These are phyloP conservation scores for Candida sp. DNA, from an alignment of 1,139 yeast genomes.

Conservation along the genomic window DNA sequence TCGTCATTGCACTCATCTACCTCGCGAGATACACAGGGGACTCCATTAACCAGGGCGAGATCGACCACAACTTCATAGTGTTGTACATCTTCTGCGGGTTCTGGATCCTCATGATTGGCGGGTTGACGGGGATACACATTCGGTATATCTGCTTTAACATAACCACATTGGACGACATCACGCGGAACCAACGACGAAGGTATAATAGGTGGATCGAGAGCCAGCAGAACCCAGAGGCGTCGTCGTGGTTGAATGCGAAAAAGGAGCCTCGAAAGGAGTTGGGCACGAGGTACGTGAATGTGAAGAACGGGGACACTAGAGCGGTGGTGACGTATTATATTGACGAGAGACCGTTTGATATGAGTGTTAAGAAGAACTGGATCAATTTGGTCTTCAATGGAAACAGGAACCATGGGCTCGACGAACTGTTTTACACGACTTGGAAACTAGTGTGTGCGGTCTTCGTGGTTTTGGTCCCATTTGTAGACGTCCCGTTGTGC, in stretches of 20 bases:
- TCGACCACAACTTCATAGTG: slow-evolving; percentile 53
- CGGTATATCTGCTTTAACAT: slow-evolving; percentile 43
- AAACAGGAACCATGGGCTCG: slow-evolving; percentile 24
- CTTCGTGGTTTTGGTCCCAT: slow-evolving; percentile 31
- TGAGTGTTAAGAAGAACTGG: slow-evolving; percentile 37
- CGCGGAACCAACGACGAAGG: slow-evolving; percentile 26
- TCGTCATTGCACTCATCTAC: slow-evolving; percentile 31
- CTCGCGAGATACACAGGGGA: slow-evolving; percentile 29
- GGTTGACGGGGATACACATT: slow-evolving; percentile 39
- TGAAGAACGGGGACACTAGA: slow-evolving; percentile 26
- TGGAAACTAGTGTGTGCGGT: slow-evolving; percentile 22
- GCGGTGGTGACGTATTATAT: slow-evolving; percentile 34
- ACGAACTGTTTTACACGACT: slow-evolving; percentile 10
- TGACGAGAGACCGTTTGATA: slow-evolving; percentile 26
- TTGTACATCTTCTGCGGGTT: slow-evolving; percentile 41
- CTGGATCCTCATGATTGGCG: slow-evolving; percentile 45
- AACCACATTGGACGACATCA: slow-evolving; percentile 48
- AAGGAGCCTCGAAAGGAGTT: slow-evolving; percentile 30
- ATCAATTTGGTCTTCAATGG: slow-evolving; percentile 36
- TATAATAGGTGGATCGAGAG: slow-evolving; percentile 23
- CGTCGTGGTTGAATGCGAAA: slow-evolving; percentile 3
- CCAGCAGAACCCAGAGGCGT: neutral
- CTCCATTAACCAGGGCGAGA: slow-evolving; percentile 22
- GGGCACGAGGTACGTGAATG: slow-evolving; percentile 37
- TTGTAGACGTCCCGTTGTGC: slow-evolving; percentile 27